Evolutionary conservation across 192 early-diverging fungal genomes (phyloP), one percentile per base, ranked within the genome.

Genomic region (Mortierella antarctica): DNA sequence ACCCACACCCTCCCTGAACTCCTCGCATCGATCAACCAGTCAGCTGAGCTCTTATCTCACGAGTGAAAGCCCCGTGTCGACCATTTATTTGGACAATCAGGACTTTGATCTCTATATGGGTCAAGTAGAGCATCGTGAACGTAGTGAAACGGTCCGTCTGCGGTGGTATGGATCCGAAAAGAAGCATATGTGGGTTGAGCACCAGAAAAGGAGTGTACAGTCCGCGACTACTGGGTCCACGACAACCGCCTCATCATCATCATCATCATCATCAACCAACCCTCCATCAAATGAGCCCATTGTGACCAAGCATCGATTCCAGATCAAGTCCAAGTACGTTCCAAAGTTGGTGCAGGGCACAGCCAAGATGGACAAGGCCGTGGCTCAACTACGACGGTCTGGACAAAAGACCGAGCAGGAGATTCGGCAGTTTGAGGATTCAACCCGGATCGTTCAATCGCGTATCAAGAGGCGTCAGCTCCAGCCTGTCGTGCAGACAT

Each of bases 41-140:
- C 77, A 80, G 48, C 14, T 72, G 65, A 64, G 53, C n/a, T 53
- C 70, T 8, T 72, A 61, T 39, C 51, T 80, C 7, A 20, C 77
- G 14, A 72, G 77, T 48, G 70, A 72, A 70, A 72, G 70, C 58
- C 77, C 77, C 45, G 89, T 98, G 71, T 92, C 95, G 39, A 94
- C 92, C 65, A 88, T 97, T 56, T 98, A 98, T 85, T 91, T 94
- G 82, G 96, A 98, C 83, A 97, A 95, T 81, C 86, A 90, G 39
- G 74, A 84, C 18, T 90, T 96, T 72, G 95, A 96, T 56, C 86
- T 96, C 57, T 98, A 96, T 79, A 85, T 86, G 69, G 92, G 90
- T 39, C 91, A 95, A 31, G 71, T 96, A 17, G 92, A 95, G 68
- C 90, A 93, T 71, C 89, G 87, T 63, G 92, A 95, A 44, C 90